Evolutionary conservation across 73 alveolate species (phyloP).

Genomic region (Symbiodinium pilosum): DNA sequence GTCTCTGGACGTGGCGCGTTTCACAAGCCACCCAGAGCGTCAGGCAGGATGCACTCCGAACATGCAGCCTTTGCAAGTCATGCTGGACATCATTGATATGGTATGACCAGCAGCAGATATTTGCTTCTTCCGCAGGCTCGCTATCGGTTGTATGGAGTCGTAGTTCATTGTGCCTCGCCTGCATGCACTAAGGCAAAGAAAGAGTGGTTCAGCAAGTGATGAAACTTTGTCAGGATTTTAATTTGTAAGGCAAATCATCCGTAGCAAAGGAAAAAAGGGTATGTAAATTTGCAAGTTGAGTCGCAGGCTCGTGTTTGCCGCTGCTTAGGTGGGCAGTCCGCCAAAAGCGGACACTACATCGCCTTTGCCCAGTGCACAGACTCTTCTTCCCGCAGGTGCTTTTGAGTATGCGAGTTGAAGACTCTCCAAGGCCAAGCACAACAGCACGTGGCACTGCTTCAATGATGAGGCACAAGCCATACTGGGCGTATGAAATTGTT

Average conservation of each 20-base stretch:
- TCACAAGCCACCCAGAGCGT: conserved; percentile 32
- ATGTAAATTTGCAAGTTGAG: too few species aligned
- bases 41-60: background rate
- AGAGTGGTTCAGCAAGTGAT: too few species aligned
- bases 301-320: background rate
- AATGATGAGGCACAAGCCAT: background rate
- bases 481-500: too few species aligned
- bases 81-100: too few species aligned
- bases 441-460: conserved; percentile 59
- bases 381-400: background rate
- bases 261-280: too few species aligned
- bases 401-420: background rate
- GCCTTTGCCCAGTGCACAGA: conserved; percentile 6
- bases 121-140: conserved; percentile 50
- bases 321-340: conserved; percentile 44
- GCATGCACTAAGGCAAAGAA: background rate
- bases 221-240: too few species aligned
- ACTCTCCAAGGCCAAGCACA: conserved; percentile 43
- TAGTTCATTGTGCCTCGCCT: conserved; percentile 45
- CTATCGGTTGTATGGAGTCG: conserved; percentile 50
- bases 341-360: conserved; percentile 79
- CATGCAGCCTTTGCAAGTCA: background rate
- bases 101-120: too few species aligned
- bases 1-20: conserved; percentile 51
- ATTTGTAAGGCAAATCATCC: too few species aligned